phyloP scores from a whole-genome alignment of 2,329 filamentous ascomycete genomes.

The Fusarium oxysporum region DNA sequence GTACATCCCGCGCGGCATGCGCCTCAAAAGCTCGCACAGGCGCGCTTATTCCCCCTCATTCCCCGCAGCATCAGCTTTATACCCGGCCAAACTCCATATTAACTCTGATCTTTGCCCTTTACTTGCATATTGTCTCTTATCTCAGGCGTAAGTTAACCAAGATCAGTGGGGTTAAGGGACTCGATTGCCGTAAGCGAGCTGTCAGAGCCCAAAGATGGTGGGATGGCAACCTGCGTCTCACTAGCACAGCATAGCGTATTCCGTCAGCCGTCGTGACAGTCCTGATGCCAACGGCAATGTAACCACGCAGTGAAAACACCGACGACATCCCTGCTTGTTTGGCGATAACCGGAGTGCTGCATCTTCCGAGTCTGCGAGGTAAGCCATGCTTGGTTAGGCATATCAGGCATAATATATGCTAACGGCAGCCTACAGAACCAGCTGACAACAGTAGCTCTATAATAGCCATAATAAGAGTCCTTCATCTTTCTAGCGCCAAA shows the following conservation, averaged over 20 bases:
- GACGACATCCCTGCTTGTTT: conserved; percentile 21
- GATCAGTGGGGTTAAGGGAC: neutral
- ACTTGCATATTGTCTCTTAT: conserved; percentile 25
- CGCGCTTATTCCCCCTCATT: conserved; percentile 25
- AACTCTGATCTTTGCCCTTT: conserved; percentile 5
- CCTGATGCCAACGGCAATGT: conserved; percentile 14
- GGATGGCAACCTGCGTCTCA: conserved; percentile 1
- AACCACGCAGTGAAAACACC: conserved; percentile 10
- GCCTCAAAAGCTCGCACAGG: conserved; percentile 4
- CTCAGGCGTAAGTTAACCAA: conserved; percentile 13
- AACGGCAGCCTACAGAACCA: neutral
- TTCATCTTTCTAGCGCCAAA: neutral
- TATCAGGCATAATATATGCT: neutral
- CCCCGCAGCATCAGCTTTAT: conserved; percentile 28
- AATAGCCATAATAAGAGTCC: neutral
- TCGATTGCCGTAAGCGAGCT: conserved; percentile 33
- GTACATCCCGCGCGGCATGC: conserved; percentile 22
- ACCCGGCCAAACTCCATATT: conserved; percentile 21
- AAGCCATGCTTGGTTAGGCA: conserved; percentile 1
- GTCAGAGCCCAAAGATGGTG: conserved; percentile 25
- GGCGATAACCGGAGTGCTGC: neutral
- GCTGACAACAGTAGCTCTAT: neutral
- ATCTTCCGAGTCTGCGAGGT: neutral
- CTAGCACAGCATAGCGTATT: conserved; percentile 3
- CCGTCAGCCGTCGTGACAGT: conserved; percentile 1